phyloP scores from a whole-genome alignment of 441 rosid species.

The Adansonia grandidieri region DNA sequence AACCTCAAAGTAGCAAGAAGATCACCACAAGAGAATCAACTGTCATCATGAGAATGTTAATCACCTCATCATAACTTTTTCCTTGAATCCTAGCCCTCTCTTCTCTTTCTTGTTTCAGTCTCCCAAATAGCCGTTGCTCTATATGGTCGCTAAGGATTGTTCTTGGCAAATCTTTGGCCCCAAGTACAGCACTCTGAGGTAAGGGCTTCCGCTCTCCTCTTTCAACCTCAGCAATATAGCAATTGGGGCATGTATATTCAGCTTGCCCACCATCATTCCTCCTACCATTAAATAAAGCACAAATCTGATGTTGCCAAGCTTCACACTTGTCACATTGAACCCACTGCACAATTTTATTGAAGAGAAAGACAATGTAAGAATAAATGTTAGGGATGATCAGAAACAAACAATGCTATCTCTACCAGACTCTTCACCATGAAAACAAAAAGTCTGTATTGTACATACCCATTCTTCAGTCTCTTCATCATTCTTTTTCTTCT shows the following conservation, averaged over 20 bases:
- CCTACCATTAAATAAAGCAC: conserved; percentile 97
- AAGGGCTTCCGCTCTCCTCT: conserved; percentile 90
- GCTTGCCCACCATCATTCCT: conserved; percentile 99
- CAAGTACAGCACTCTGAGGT: conserved; percentile 99
- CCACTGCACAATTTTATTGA: conserved; percentile 70
- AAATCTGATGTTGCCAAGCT: conserved; percentile 99
- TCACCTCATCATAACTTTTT: conserved; percentile 94
- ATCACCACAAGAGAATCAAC: conserved; percentile 9
- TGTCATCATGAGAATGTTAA: conserved; percentile 16
- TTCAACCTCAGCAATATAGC: conserved; percentile 89
- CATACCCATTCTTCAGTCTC: conserved; percentile 99
- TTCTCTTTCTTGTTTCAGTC: conserved; percentile 76
- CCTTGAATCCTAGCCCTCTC: conserved; percentile 92
- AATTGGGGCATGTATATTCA: conserved; percentile 99
- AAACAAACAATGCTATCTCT: conserved; percentile 22
- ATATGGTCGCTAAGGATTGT: conserved; percentile 98
- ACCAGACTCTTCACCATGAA: too few species aligned
- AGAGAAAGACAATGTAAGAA: conserved; percentile 26
- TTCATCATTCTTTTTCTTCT: conserved; percentile 99
- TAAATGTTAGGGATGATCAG: conserved; percentile 17
- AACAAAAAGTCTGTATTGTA: conserved; percentile 19
- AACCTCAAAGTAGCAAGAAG: background rate
- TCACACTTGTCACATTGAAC: conserved; percentile 99
- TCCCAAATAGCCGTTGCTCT: conserved; percentile 84
- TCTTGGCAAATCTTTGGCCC: conserved; percentile 96